These are phyloP conservation scores for Diutina sp. DNA, from an alignment of 1,139 yeast genomes.

Conservation along the genomic window DNA sequence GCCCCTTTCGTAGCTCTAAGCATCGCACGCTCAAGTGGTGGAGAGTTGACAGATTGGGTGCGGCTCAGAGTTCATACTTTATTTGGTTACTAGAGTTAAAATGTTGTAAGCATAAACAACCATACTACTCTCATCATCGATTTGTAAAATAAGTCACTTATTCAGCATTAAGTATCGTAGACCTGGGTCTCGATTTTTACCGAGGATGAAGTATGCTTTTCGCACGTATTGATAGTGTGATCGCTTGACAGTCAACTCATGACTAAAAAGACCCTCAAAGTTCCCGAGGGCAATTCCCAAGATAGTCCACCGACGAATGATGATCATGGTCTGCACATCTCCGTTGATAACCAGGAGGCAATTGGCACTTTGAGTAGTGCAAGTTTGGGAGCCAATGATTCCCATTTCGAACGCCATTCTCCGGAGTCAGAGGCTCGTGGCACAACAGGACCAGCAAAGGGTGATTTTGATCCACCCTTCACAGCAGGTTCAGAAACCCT, in stretches of 20 bases:
- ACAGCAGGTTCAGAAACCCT: background rate
- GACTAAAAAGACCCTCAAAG: background rate
- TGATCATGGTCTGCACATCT: background rate
- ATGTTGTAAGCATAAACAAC: too few relatives aligned
- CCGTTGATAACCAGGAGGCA: background rate
- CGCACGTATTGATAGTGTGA: background rate
- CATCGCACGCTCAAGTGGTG: slow-evolving; percentile 13
- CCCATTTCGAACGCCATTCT: background rate
- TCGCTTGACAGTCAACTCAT: background rate
- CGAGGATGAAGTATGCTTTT: background rate
- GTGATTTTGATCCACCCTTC: background rate
- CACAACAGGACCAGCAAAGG: background rate
- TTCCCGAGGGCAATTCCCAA: background rate
- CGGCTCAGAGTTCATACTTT: background rate
- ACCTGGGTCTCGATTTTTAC: background rate
- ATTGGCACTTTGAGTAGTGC: background rate
- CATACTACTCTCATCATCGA: background rate
- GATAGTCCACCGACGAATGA: background rate
- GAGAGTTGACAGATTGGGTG: background rate
- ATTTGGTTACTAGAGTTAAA: too few relatives aligned
- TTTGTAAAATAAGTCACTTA: too few relatives aligned
- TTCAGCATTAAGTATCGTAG: background rate
- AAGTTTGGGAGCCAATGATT: background rate
- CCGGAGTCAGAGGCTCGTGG: background rate
- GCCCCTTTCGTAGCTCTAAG: slow-evolving; percentile 35